Base-by-base conservation (phyloP, 257 asterid genomes). In the Forsythia suspensa region DNA sequence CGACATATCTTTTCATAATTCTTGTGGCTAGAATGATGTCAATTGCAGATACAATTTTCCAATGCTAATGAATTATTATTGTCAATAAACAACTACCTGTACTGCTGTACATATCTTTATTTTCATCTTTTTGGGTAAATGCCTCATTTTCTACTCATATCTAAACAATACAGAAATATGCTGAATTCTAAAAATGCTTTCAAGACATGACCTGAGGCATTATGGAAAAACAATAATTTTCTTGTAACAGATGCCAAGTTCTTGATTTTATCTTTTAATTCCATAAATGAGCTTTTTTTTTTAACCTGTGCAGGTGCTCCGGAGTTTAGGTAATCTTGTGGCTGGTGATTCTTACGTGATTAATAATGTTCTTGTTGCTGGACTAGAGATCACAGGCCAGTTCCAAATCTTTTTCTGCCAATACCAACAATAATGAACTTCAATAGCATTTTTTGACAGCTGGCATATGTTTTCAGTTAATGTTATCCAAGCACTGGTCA, bases 251-350 rank as follows among this genome's bases (percentile, higher is more conserved):
- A 10, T 24, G 40, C 70, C 5, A 18, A 63, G 24, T 63, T 63
- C 7, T 0, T 63, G 39, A 63, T 24, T 10, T 63, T 2, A 63
- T 63, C 29, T 21, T 63, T 16, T 43, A 74, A 20, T 69, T 72
- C 38, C 57, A 21, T 51, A 43, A 38, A 5, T 44, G 73, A 74
- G 59, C 77, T 55, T 38, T 36, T 40, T 40, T 69, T 52, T 4
- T 57, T 43, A 1, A 70, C 83, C 71, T 41, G 29, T 77, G 52
- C 81, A 95, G 99, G 90, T 92, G 79, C 90, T 96, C 18, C 90
- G 99, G 79, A 87, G 97, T 85, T 85, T 94, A 84, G 99, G 99
- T 44, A 96, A 96, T 89, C 95, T 96, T 71, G 96, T 94, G 84
- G 97, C 98, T 73, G 95, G 94, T 74, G 98, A 96, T 81, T 80